Percentiles rank a stretch among this genome's conserved stretches.
phyloP scores from a whole-genome alignment of 768 basidiomycete genomes.

The Galerina sulciceps region DNA sequence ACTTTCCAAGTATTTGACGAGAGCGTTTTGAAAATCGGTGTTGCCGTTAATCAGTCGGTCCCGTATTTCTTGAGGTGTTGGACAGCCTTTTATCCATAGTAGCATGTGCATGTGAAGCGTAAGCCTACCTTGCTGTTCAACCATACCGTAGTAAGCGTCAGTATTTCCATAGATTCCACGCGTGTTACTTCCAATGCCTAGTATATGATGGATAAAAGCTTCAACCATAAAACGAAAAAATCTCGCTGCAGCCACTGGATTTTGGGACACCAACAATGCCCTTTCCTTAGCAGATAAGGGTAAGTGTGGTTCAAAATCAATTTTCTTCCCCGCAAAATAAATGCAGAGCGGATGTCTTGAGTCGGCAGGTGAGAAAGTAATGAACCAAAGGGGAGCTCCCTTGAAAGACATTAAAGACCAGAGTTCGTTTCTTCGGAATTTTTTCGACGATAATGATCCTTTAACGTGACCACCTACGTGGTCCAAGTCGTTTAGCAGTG shows the following conservation, averaged over 20 bases:
- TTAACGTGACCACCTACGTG: constrained; percentile 26
- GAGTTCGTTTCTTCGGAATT: constrained; percentile 31
- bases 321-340: constrained; percentile 35
- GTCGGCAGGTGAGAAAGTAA: constrained; percentile 41
- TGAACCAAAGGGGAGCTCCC: constrained; percentile 37
- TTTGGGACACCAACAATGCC: not conserved
- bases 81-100: constrained; percentile 32
- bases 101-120: constrained; percentile 40
- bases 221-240: constrained; percentile 37
- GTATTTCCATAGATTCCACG: constrained; percentile 32
- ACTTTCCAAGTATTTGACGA: constrained; percentile 36
- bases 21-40: constrained; percentile 26
- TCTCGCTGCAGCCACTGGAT: constrained; percentile 23
- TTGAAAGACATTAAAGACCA: constrained; percentile 30
- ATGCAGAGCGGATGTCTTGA: constrained; percentile 34
- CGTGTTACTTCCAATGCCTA: constrained; percentile 20
- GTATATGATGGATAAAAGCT: constrained; percentile 33
- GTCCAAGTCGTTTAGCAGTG: constrained; percentile 29
- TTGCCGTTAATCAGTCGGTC: constrained; percentile 25
- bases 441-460: constrained; percentile 29
- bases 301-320: constrained; percentile 21
- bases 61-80: constrained; percentile 34
- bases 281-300: not conserved
- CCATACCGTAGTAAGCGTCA: constrained; percentile 40
- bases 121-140: constrained; percentile 41